Base-by-base conservation (phyloP, 352 stramenopile genomes). In the Globisporangium viniferum region DNA sequence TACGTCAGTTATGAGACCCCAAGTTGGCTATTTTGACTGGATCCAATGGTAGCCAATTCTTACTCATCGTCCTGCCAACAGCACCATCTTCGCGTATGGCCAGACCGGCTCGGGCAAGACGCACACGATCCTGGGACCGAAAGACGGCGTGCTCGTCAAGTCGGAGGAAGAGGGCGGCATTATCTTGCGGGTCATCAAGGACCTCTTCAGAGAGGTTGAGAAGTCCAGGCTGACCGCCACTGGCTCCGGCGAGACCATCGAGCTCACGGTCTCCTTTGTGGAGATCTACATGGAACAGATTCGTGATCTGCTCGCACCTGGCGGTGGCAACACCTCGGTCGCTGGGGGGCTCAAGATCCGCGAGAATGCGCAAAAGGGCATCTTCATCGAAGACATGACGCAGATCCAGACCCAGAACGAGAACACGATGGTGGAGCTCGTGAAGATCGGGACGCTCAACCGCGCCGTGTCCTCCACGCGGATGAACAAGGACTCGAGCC, bases 241-340 rank as follows among this genome's bases (percentile, higher is more conserved):
- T 7, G 2, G 8, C 22, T 12, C 44, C 3, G 12, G 14, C 2
- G 59, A 66, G 46, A 64, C 51, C 12, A 78, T 91, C 33, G 80
- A 91, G 41, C 69, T 93, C 55, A 81, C 66, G 14, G 77, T 84
- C 35, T 94, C 86, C 2, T 92, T 95, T 70, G 78, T 96, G 7
- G 88, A 96, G 73, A 95, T 96, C 41, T 96, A 96, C 78, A 93
- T 94, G 86, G 89, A 96, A 69, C 80, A 91, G 48, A 89, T 96
- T 36, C 83, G 85, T 9, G 89, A 96, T 59, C 65, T 96, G 27
- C 71, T 94, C 3, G 64, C 71, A 20, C 9, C 66, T 4, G 35
- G 54, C 2, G 65, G n/a, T 22, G 59, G 53, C 33, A 68, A 57
- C 33, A 61, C 51, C 2, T 62, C 66, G 27, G 20, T 33, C 1